Conservation (phyloP, 495 filamentous ascomycete species). For the Lasiosphaeria hispida region DNA sequence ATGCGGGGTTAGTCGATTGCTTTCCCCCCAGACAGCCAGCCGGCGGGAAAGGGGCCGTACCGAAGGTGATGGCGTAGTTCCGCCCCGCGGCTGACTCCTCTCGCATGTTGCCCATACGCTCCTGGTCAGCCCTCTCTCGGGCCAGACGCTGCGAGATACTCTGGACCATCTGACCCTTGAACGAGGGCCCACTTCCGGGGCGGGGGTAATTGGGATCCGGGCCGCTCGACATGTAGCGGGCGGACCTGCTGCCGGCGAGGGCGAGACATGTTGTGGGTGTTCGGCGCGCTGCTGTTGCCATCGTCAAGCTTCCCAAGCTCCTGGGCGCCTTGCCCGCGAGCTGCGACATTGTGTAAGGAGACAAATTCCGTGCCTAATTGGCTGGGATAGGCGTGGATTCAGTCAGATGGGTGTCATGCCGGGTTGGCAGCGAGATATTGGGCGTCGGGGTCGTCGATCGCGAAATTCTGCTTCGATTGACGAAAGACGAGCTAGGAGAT, state of each 20-base stretch:
- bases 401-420: slow-evolving; percentile 32
- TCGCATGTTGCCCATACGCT: slow-evolving; percentile 58
- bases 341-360: slow-evolving; percentile 31
- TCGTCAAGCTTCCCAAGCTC: slow-evolving; percentile 19
- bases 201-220: slow-evolving; percentile 1
- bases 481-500: too few relatives aligned
- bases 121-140: slow-evolving; percentile 68
- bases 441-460: too few relatives aligned
- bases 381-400: slow-evolving; percentile 18
- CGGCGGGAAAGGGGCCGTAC: slow-evolving; percentile 38
- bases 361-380: slow-evolving; percentile 42
- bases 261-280: slow-evolving; percentile 1
- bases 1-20: slow-evolving; percentile 6
- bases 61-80: slow-evolving; percentile 61
- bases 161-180: slow-evolving; percentile 84
- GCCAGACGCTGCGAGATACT: slow-evolving; percentile 75
- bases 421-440: too few relatives aligned
- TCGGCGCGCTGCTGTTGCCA: slow-evolving; percentile 6
- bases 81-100: slow-evolving; percentile 52
- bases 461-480: too few relatives aligned
- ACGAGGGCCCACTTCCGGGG: slow-evolving; percentile 45
- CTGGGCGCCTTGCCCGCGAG: slow-evolving; percentile 31
- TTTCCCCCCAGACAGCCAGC: not conserved
- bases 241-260: slow-evolving; percentile 7
- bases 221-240: slow-evolving; percentile 24